Base-by-base conservation (phyloP, 176 grass and related monocot species). In the Themeda triandra region DNA sequence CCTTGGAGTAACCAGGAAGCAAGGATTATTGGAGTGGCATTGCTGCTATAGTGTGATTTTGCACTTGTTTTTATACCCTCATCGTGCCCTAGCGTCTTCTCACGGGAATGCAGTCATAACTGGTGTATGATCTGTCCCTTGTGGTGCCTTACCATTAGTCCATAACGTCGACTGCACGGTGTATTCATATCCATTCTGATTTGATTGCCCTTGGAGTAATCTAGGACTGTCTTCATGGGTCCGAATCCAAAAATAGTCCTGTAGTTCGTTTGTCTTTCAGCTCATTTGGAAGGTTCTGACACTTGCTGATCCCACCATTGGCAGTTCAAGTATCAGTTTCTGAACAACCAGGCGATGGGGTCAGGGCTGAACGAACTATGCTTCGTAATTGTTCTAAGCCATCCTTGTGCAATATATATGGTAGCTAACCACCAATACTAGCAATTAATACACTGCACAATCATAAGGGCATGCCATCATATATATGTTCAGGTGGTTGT, bases 311-410 rank as follows among this genome's bases (percentile, higher is more conserved):
- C 66, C 68, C 25, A 63, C 79, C 79, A 83, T 79, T 62, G 80
- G 80, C 75, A 49, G 88, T 60, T 90, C 67, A 68, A 69, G 80
- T 49, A 90, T 90, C 88, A 29, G 80, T 66, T 36, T 90, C 88
- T 48, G 45, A 79, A 83, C 88, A 87, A 81, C 84, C 56, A 79
- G 53, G 88, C 74, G 44, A 86, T 83, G 73, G 84, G 88, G 79
- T 78, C 88, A 58, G 58, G 33, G 66, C 31, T 66, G 35, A 74
- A 69, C 75, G 28, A 58, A 71, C 30, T 66, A 56, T 40, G 6
- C 28, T 63, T 25, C 18, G 32, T 19, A 21, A 39, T 0, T 33
- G 69, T 56, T 32, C 56, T 56, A 42, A 66, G 42, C 73, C 6
- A 66, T 75, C 69, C 60, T 39, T 40, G 12, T 19, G 69, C 60